Evolutionary conservation across 75 land plant genomes (phyloP), one percentile per base, ranked within the genome.

Genomic region (Selaginella tamariscina): DNA sequence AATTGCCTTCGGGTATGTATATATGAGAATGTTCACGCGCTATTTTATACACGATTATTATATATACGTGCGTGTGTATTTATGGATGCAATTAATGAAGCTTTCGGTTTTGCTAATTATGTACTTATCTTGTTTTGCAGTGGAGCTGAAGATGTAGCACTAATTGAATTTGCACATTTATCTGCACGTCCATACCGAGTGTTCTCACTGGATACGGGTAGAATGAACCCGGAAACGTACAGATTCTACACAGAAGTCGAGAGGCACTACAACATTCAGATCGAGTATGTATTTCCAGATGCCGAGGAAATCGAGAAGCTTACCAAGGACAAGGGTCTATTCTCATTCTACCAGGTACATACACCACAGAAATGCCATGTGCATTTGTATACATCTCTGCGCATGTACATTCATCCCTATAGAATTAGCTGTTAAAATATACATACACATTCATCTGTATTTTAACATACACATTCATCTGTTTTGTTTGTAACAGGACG

Each of bases 201-300:
- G 23, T 89, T 89, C 78, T 86, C 89, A 74, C 74, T 89, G 39
- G 94, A 86, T 60, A 89, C 89, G 15, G 94, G 94, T 24, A 74
- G 94, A 64, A 63, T 89, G 2, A 86, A 89, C 77, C 85, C 94
- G 13, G 94, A 89, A 56, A 89, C 94, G 0, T 84, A 84, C 68
- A 60, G 70, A n/a, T 75, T 86, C 22, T 89, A 84, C 69, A 89
- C 82, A 21, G 71, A 75, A 9, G 98, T 93, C 1, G 95, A 93
- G 82, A 88, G 88, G 49, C 95, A 77, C 55, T 93, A 93, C 68
- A 83, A 73, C 32, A 89, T 93, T 29, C 87, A 73, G 60, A 89
- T 93, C 8, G 91, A 93, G 69, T 93, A 93, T 77, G 86, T 82
- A 82, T 93, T 89, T 70, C 98, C 98, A 0, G 98, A 89, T 75